Conservation (phyloP, 192 early-diverging fungal species). For the Entophlyctis luteolus region DNA sequence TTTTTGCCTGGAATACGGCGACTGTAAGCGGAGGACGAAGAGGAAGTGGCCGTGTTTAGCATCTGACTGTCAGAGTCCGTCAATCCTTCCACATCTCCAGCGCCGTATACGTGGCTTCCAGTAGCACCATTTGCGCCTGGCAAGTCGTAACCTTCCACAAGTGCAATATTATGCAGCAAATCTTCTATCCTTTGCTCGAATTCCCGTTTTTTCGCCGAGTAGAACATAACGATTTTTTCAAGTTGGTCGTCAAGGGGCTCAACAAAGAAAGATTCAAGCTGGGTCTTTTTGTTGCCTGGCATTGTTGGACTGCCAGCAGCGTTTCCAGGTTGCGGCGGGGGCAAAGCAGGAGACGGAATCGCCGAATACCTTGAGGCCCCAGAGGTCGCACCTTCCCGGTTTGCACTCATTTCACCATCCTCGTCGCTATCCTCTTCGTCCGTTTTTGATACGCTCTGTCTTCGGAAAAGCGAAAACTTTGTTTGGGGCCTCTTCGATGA, state of each 20-base stretch:
- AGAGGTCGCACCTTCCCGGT: background rate
- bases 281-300: slow-evolving; percentile 6
- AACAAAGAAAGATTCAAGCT: slow-evolving; percentile 51
- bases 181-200: slow-evolving; percentile 65
- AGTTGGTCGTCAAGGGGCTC: slow-evolving; percentile 79
- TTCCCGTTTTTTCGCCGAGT: slow-evolving; percentile 77
- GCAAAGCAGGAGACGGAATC: background rate
- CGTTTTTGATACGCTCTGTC: too few species aligned
- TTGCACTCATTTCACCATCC: background rate
- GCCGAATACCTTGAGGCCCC: too few species aligned
- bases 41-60: background rate
- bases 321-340: background rate
- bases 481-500: background rate
- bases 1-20: background rate
- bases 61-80: background rate
- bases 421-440: too few species aligned
- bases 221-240: slow-evolving; percentile 74
- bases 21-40: background rate
- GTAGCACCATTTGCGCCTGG: background rate
- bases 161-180: slow-evolving; percentile 52
- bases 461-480: background rate
- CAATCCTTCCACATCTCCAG: background rate
- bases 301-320: background rate
- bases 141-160: slow-evolving; percentile 33
- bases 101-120: background rate